A percentile compares a stretch with the other conserved stretches of the same genome.
Conservation (phyloP, 2,329 filamentous ascomycete species). For the Aspergillus aculeatinus region DNA sequence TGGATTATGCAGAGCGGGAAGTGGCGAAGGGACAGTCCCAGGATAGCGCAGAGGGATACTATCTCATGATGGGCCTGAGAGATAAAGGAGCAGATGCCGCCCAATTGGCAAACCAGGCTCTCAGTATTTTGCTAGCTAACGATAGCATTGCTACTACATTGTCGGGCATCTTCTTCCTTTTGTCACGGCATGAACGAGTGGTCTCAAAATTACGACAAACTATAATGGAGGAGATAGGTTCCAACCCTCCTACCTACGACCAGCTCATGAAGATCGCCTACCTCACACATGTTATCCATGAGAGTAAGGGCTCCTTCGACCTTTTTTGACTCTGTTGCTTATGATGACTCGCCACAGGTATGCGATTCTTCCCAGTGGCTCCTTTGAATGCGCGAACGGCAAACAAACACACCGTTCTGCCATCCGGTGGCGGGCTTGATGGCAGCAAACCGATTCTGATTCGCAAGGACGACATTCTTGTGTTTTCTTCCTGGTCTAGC, state of each 20-base stretch:
- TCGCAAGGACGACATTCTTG: constrained; percentile 20
- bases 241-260: constrained; percentile 3
- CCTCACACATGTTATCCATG: constrained; percentile 11
- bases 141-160: constrained; percentile 16
- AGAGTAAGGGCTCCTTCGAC: not conserved
- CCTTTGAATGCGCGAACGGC: constrained; percentile 8
- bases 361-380: constrained; percentile 9
- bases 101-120: constrained; percentile 3
- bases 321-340: not conserved
- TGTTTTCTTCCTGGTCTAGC: constrained; percentile 26
- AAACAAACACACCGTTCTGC: constrained; percentile 18
- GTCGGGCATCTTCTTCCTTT: constrained; percentile 14
- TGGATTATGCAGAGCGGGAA: not conserved
- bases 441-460: constrained; percentile 28
- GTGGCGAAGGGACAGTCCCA: not conserved
- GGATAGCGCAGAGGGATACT: no score
- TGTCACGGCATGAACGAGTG: constrained; percentile 7
- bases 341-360: not conserved
- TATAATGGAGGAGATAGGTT: constrained; percentile 6
- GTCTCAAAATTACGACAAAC: constrained; percentile 2
- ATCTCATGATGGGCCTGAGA: not conserved
- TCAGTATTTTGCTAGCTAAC: constrained; percentile 14
- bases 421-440: constrained; percentile 32
- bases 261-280: constrained; percentile 13
- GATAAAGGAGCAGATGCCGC: not conserved